Evolutionary conservation across 768 basidiomycete genomes (phyloP).

Genomic region (Dioszegia hungarica): DNA sequence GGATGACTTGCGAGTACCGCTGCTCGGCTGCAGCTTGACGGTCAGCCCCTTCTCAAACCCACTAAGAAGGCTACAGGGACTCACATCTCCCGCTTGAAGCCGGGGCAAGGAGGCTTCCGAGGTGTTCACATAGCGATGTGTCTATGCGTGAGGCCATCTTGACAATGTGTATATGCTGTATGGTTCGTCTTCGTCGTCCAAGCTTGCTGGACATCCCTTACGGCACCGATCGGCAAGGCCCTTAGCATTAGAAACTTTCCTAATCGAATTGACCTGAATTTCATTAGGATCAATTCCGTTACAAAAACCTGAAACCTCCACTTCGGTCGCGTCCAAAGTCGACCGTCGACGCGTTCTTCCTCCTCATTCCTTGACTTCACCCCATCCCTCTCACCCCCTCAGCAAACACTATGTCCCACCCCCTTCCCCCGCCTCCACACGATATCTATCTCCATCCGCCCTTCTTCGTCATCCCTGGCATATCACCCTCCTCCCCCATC

Average conservation of each 20-base stretch:
- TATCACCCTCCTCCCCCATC: slow-evolving; percentile 47
- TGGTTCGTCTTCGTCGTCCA: not conserved
- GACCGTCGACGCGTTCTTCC: no score
- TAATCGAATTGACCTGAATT: no score
- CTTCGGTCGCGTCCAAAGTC: not conserved
- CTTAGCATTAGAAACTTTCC: no score
- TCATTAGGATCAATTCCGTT: no score
- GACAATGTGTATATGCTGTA: not conserved
- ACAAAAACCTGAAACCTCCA: no score
- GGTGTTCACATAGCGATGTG: slow-evolving; percentile 29
- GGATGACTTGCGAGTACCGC: not conserved
- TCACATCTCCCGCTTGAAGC: no score
- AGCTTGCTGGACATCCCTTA: not conserved
- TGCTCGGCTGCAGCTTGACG: not conserved
- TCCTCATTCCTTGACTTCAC: not conserved
- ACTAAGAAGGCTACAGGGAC: no score
- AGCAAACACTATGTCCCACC: not conserved
- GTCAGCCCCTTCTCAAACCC: slow-evolving; percentile 17
- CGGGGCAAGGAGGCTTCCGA: slow-evolving; percentile 4
- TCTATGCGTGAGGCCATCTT: slow-evolving; percentile 6
- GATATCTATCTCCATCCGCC: slow-evolving; percentile 40
- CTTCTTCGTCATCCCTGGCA: slow-evolving; percentile 43
- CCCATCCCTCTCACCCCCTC: not conserved
- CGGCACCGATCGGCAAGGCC: no score
- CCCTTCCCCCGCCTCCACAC: not conserved